Conservation (phyloP, 805 yeast genomes). For the Myxozyma sirexii region DNA sequence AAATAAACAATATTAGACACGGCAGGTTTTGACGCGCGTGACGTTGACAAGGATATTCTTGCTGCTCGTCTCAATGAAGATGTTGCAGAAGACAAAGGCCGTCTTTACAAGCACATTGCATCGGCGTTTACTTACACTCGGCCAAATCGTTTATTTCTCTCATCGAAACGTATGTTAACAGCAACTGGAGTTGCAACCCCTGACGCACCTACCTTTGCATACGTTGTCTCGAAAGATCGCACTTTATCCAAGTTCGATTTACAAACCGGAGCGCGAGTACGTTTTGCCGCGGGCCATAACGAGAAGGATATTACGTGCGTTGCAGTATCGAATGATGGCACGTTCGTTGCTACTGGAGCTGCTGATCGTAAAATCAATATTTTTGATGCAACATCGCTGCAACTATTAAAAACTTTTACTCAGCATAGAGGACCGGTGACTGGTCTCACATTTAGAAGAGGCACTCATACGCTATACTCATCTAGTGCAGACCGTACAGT, state of each 20-base stretch:
- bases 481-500: constrained; percentile 91
- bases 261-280: constrained; percentile 66
- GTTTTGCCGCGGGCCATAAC: constrained; percentile 63
- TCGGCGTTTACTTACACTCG: constrained; percentile 4
- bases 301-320: constrained; percentile 72
- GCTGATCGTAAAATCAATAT: constrained; percentile 76
- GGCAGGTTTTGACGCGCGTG: constrained; percentile 78
- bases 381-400: constrained; percentile 80
- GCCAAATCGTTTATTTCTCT: constrained; percentile 20
- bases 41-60: constrained; percentile 83
- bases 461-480: constrained; percentile 82
- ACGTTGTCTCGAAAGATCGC: constrained; percentile 80
- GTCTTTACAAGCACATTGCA: constrained; percentile 59
- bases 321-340: constrained; percentile 86
- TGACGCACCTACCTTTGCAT: constrained; percentile 61
- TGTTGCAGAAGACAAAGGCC: constrained; percentile 87
- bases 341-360: constrained; percentile 89
- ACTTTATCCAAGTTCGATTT: constrained; percentile 79
- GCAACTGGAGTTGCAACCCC: constrained; percentile 23
- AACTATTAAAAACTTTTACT: constrained; percentile 75
- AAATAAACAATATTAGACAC: constrained; percentile 43
- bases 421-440: constrained; percentile 72
- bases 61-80: constrained; percentile 80
- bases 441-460: constrained; percentile 75
- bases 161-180: constrained; percentile 13